Percentiles rank a stretch among this genome's conserved stretches.
phyloP scores from a whole-genome alignment of 208 protist species.

The Vickermania spadyakhi region DNA sequence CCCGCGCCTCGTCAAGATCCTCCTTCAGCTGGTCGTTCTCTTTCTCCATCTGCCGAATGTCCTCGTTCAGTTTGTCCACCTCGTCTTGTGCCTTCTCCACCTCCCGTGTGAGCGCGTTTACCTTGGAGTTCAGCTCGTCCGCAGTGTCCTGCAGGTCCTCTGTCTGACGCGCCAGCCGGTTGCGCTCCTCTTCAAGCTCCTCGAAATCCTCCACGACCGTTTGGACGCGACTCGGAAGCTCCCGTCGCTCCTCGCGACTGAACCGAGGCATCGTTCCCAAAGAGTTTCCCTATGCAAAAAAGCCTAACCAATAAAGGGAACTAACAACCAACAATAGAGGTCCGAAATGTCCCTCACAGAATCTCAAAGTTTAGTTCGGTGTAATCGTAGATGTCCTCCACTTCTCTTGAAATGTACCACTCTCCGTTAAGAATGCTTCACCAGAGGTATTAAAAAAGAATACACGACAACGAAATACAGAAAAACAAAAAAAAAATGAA shows the following conservation, averaged over 20 bases:
- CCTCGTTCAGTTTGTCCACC: not conserved
- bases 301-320: too few species aligned
- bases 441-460: too few species aligned
- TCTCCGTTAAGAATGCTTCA: too few species aligned
- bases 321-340: too few species aligned
- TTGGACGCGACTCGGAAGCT: not conserved
- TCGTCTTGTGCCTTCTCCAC: not conserved
- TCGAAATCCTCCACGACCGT: slow-evolving; percentile 4
- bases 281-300: too few species aligned
- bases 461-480: too few species aligned
- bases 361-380: too few species aligned
- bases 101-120: not conserved
- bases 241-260: not conserved
- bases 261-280: too few species aligned
- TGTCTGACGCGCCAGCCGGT: slow-evolving; percentile 1
- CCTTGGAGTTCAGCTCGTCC: not conserved
- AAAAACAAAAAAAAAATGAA: too few species aligned
- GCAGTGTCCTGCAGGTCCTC: slow-evolving; percentile 1
- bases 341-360: too few species aligned
- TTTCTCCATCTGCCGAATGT: not conserved
- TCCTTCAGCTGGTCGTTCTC: not conserved
- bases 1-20: slow-evolving; percentile 1
- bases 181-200: slow-evolving; percentile 9
- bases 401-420: too few species aligned
- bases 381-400: too few species aligned